Evolutionary conservation across 2,329 filamentous ascomycete genomes (phyloP).

Genomic region (Nemania bipapillata): DNA sequence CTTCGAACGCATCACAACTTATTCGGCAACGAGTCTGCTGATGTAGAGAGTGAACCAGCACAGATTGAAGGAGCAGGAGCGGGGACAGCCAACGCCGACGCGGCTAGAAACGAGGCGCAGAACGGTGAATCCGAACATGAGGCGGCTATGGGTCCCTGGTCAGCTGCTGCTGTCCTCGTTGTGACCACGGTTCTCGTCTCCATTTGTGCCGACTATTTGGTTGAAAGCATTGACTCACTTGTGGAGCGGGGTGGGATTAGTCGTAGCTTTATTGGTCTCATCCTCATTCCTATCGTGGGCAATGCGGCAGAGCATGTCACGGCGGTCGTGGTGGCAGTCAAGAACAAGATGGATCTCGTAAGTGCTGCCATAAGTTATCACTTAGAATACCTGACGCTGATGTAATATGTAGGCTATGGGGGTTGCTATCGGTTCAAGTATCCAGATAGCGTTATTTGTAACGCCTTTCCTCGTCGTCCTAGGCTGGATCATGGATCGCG

Average conservation of each 20-base stretch:
- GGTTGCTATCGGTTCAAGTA: constrained; percentile 82
- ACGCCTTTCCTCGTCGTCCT: constrained; percentile 83
- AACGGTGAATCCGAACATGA: constrained; percentile 53
- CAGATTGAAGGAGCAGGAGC: constrained; percentile 28
- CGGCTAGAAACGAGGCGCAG: constrained; percentile 56
- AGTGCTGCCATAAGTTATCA: constrained; percentile 3
- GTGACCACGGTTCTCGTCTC: constrained; percentile 76
- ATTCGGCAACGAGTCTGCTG: constrained; percentile 65
- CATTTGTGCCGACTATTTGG: constrained; percentile 79
- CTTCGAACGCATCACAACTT: constrained; percentile 77
- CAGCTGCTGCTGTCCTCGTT: constrained; percentile 74
- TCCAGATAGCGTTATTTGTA: constrained; percentile 84
- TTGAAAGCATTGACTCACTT: constrained; percentile 78
- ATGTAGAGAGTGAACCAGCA: constrained; percentile 38
- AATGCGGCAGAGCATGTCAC: constrained; percentile 86
- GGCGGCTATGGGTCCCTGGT: constrained; percentile 69
- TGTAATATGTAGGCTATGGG: constrained; percentile 68
- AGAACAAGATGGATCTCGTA: constrained; percentile 77
- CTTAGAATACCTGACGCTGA: constrained; percentile 16
- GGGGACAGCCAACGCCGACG: neutral
- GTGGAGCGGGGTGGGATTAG: constrained; percentile 77
- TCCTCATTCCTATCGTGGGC: constrained; percentile 81
- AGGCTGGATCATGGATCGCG: constrained; percentile 76
- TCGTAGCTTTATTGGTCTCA: constrained; percentile 83
- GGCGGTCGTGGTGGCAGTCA: constrained; percentile 79